Evolutionary conservation across 306 rosid genomes (phyloP), one percentile per base, ranked within the genome.

Genomic region (Potentilla sterilis): DNA sequence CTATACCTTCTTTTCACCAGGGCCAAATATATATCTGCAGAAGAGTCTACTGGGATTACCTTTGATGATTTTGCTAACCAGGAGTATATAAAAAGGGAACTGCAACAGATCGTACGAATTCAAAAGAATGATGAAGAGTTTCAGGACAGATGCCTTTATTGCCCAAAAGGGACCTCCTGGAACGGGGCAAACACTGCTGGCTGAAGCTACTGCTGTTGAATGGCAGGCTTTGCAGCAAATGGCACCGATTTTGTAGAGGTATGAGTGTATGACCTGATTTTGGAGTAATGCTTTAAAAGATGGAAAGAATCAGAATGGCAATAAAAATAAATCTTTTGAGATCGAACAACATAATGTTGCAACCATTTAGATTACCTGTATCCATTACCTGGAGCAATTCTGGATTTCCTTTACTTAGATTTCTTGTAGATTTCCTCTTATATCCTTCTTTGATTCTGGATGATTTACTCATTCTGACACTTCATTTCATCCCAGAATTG

Each of bases 131-230:
- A 90, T 15, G 97, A 92, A 83, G 97, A 92, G 84, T 94, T 92
- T 83, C 96, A 92, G 81, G 95, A 89, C 77, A 90, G 86, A 80
- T 97, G 98, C 70, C 92, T 94, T 59, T 94, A 94, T 84, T 88
- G 98, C 86, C 98, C 97, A 46, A 92, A 92, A 89, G 98, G 98
- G 98, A 68, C 98, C 98, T 81, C 98, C 98, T 65, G 98, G 98
- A 84, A 94, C 98, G 28, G 98, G 98, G 73, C 92, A 94, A 89
- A 94, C 98, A 49, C 81, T 94, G 78, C 90, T 94, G 80, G 98
- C 98, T 76, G 92, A 92, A 84, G 98, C 98, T 76, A 94, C 92
- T 37, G 98, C 98, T 75, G 98, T 97, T 66, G 98, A 94, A 87
- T n/a, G n/a, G 97, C 98, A 40, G 98, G 97, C 83, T 94, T 94